Evolutionary conservation across 148 eudicot species (phyloP).

Genomic region (Suaeda aralocaspica): DNA sequence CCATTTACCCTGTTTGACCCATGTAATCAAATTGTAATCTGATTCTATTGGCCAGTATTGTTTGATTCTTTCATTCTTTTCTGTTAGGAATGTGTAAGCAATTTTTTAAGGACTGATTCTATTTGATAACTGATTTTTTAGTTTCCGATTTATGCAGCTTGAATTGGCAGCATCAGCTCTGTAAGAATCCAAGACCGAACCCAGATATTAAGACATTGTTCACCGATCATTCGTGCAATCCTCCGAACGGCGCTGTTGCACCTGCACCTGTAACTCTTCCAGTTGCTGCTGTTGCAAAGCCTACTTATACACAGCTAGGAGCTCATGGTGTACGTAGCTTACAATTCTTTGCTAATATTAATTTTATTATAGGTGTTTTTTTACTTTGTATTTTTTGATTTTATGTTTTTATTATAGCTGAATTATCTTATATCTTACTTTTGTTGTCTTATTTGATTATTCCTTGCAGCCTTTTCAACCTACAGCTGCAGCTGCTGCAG

Average conservation of each 20-base stretch:
- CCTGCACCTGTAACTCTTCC: conserved; percentile 67
- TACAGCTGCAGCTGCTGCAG: conserved; percentile 62
- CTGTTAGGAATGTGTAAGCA: background rate
- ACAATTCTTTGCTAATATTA: background rate
- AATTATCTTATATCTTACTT: background rate
- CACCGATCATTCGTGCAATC: conserved; percentile 70
- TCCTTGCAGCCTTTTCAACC: conserved; percentile 73
- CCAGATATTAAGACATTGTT: conserved; percentile 87
- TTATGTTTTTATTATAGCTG: background rate
- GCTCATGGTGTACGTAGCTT: conserved; percentile 64
- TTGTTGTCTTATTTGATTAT: conserved; percentile 7
- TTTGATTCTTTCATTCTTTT: too few relatives aligned
- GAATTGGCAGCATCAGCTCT: conserved; percentile 96
- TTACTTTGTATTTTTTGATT: background rate
- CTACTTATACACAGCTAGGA: conserved; percentile 66
- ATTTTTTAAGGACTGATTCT: background rate
- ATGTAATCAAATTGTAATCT: background rate
- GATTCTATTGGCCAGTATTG: background rate
- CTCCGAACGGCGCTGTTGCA: conserved; percentile 74
- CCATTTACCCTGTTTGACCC: background rate
- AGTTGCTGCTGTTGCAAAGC: conserved; percentile 64
- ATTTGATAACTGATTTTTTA: conserved; percentile 8
- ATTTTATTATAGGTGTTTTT: too few relatives aligned
- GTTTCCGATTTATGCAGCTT: conserved; percentile 41
- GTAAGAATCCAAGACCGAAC: conserved; percentile 83